phyloP scores from a whole-genome alignment of 2,329 filamentous ascomycete species.

The Sclerotinia nivalis region DNA sequence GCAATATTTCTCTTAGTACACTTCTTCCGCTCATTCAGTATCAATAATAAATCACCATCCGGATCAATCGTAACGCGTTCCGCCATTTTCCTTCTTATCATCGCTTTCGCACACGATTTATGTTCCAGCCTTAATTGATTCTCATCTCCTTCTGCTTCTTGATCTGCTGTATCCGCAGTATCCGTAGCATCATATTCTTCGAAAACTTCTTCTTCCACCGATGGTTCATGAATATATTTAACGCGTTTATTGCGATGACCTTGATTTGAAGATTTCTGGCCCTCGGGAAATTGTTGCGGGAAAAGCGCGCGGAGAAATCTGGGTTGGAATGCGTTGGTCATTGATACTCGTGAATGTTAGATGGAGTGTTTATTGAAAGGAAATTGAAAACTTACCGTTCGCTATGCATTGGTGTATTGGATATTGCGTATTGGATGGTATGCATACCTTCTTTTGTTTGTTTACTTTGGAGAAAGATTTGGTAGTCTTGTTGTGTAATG shows the following conservation, averaged over 20 bases:
- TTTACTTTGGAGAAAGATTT: background rate
- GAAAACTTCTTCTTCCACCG: background rate
- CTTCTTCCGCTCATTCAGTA: conserved; percentile 10
- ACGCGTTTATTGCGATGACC: conserved; percentile 16
- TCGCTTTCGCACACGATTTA: background rate
- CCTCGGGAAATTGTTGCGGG: conserved; percentile 14
- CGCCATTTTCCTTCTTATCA: conserved; percentile 13
- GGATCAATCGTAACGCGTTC: conserved; percentile 13
- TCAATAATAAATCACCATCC: conserved; percentile 15
- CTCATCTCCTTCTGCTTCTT: background rate
- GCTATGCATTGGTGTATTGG: background rate
- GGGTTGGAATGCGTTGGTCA: conserved; percentile 10
- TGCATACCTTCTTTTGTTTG: background rate
- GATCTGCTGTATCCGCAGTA: background rate
- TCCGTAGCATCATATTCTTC: background rate
- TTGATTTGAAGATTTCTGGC: background rate
- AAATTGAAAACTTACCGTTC: conserved; percentile 9
- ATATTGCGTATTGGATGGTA: background rate
- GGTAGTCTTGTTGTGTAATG: background rate
- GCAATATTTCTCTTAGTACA: background rate
- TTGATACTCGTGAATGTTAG: background rate
- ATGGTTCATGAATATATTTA: conserved; percentile 3
- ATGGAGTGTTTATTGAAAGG: background rate
- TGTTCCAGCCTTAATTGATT: conserved; percentile 17
- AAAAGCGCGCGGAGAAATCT: conserved; percentile 22